Conservation (phyloP, 2,329 filamentous ascomycete genomes). For the Colletotrichum sp. region DNA sequence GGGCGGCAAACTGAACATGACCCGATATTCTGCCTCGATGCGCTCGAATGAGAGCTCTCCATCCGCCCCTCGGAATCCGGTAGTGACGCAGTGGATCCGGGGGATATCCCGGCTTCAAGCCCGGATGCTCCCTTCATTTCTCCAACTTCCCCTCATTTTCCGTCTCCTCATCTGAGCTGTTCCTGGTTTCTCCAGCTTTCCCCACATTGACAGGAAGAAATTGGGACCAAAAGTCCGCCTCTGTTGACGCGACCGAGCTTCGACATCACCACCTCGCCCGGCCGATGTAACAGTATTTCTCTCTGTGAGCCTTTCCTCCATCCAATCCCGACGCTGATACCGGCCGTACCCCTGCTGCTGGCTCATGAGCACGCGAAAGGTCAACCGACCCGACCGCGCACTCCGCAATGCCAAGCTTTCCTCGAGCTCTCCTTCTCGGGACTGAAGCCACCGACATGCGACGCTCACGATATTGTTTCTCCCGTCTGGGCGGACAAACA, state of each 20-base stretch:
- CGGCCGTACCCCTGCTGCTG: background rate
- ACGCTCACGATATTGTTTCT: background rate
- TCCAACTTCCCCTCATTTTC: slow-evolving; percentile 18
- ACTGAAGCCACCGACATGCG: slow-evolving; percentile 18
- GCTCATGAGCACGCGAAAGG: background rate
- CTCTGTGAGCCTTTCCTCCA: background rate
- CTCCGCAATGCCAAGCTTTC: background rate
- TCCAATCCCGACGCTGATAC: background rate
- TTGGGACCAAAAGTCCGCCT: background rate
- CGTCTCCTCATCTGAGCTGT: background rate
- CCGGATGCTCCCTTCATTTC: slow-evolving; percentile 3
- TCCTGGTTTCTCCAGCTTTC: slow-evolving; percentile 5
- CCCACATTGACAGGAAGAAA: background rate
- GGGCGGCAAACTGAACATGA: background rate
- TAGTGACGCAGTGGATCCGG: slow-evolving; percentile 13
- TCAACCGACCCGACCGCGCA: background rate
- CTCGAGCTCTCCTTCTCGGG: background rate
- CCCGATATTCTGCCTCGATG: slow-evolving; percentile 5
- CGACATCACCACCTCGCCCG: background rate
- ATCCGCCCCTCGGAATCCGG: background rate
- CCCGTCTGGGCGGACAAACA: slow-evolving; percentile 1
- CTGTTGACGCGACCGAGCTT: background rate
- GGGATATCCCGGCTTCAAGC: slow-evolving; percentile 1
- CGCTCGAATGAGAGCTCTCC: slow-evolving; percentile 12
- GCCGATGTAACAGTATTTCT: slow-evolving; percentile 13